These are phyloP conservation scores for Fusarium kyushuense DNA, from an alignment of 2,329 filamentous ascomycete species.

Conservation along the genomic window DNA sequence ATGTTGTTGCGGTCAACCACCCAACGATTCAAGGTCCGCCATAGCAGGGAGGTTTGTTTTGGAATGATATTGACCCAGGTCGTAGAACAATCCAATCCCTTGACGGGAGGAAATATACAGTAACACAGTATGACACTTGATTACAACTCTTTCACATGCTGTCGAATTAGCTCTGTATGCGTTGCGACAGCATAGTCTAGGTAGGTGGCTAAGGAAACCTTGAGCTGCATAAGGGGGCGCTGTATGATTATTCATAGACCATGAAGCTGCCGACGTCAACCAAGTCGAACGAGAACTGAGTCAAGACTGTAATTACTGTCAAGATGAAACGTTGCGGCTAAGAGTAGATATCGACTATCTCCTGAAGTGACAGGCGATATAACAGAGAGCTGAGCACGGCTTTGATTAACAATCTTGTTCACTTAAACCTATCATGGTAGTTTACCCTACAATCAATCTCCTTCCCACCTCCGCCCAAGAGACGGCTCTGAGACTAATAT, in stretches of 20 bases:
- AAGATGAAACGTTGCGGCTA: not conserved
- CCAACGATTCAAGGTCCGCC: conserved; percentile 15
- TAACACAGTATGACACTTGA: not conserved
- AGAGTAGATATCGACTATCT: not conserved
- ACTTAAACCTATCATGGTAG: conserved; percentile 20
- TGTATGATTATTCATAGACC: conserved; percentile 11
- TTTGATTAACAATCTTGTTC: conserved; percentile 17
- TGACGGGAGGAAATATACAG: not conserved
- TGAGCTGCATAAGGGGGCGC: conserved; percentile 22
- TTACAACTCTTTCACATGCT: conserved; percentile 21
- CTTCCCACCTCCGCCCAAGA: conserved; percentile 18
- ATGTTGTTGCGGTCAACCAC: not conserved
- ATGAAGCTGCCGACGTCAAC: conserved; percentile 6
- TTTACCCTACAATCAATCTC: conserved; percentile 31
- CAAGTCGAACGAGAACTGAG: not conserved
- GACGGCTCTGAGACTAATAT: too few relatives aligned
- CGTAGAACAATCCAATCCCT: conserved; percentile 18
- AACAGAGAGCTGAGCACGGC: not conserved
- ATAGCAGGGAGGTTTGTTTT: conserved; percentile 24
- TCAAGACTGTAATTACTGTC: not conserved
- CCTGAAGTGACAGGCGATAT: not conserved
- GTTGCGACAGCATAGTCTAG: conserved; percentile 10
- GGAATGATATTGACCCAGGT: conserved; percentile 40
- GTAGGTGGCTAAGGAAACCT: conserved; percentile 22
- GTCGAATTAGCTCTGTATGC: conserved; percentile 24